A percentile compares a stretch with the other conserved stretches of the same genome.
These are phyloP conservation scores for Candida glaebosa DNA, from an alignment of 805 yeast genomes.

Conservation along the genomic window DNA sequence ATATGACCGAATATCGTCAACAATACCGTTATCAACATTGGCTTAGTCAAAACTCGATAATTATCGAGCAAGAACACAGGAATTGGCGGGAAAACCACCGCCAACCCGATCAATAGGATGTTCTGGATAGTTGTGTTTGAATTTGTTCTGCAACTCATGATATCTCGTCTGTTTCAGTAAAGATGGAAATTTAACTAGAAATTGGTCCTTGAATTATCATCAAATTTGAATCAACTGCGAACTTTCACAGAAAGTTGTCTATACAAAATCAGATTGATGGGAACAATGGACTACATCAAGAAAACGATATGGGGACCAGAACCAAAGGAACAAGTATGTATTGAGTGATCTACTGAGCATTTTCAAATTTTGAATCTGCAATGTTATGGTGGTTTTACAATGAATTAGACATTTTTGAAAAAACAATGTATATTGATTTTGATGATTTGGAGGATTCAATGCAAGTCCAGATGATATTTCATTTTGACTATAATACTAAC, in stretches of 20 bases:
- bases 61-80: slow-evolving; percentile 31
- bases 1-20: slow-evolving; percentile 31
- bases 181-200: not conserved
- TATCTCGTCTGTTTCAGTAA: not conserved
- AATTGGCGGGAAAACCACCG: slow-evolving; percentile 35
- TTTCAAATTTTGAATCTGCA: not conserved
- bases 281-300: slow-evolving; percentile 69
- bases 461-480: too few relatives aligned
- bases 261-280: not conserved
- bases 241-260: not conserved
- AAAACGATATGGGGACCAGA: slow-evolving; percentile 95
- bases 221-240: not conserved
- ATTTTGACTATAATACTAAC: too few relatives aligned
- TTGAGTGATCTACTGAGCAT: not conserved
- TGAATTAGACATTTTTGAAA: too few relatives aligned
- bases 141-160: not conserved
- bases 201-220: not conserved
- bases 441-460: too few relatives aligned
- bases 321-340: slow-evolving; percentile 76
- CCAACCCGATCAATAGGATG: slow-evolving; percentile 27
- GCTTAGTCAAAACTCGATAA: slow-evolving; percentile 30
- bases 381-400: not conserved
- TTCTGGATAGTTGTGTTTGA: slow-evolving; percentile 12
- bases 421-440: too few relatives aligned
- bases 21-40: slow-evolving; percentile 27